Evolutionary conservation across 805 yeast species (phyloP).

Genomic region (Yarrowia divulgata): DNA sequence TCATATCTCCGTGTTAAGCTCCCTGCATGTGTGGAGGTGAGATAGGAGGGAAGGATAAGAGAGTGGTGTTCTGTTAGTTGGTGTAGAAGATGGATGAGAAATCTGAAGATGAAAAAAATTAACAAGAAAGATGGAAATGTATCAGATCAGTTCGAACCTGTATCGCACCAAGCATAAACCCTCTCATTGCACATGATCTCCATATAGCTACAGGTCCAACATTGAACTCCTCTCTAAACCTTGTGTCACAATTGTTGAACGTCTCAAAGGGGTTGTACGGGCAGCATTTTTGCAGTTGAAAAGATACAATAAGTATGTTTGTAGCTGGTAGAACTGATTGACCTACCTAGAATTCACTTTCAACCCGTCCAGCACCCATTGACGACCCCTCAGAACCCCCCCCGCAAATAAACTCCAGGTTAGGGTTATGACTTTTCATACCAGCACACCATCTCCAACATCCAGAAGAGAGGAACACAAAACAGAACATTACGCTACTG

Average conservation of each 20-base stretch:
- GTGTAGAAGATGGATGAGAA: too few relatives aligned
- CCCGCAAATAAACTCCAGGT: constrained; percentile 13
- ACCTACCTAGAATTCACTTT: neutral
- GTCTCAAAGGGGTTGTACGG: too few relatives aligned
- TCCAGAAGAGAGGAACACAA: neutral
- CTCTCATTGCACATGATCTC: neutral
- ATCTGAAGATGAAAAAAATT: too few relatives aligned
- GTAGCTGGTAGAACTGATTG: too few relatives aligned
- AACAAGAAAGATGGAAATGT: too few relatives aligned
- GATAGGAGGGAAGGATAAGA: neutral
- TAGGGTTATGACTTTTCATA: constrained; percentile 28
- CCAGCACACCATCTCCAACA: neutral
- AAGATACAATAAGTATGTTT: too few relatives aligned
- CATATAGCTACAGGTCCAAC: neutral
- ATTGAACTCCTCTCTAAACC: neutral
- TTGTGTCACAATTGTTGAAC: too few relatives aligned
- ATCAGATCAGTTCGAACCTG: too few relatives aligned
- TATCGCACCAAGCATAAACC: too few relatives aligned
- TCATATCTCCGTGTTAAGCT: neutral
- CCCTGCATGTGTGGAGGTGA: neutral
- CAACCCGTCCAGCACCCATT: neutral
- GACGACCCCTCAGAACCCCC: neutral
- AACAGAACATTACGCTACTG: neutral
- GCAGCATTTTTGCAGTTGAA: neutral
- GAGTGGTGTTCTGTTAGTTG: too few relatives aligned